Evolutionary conservation across 2,329 filamentous ascomycete species (phyloP).

Genomic region (Aspergillus sp.): DNA sequence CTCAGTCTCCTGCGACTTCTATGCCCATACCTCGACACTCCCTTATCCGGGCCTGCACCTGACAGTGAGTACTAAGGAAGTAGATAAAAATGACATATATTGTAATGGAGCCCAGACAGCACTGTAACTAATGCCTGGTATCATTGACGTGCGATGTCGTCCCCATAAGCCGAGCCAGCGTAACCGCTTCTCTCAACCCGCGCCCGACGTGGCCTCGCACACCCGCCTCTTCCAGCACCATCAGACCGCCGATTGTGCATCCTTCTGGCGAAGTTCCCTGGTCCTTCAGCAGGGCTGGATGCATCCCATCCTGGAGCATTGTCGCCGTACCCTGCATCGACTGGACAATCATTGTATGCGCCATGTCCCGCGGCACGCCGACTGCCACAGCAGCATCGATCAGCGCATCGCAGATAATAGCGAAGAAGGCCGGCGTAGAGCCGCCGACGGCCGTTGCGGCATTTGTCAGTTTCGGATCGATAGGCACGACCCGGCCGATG

Average conservation of each 20-base stretch:
- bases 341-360: conserved; percentile 54
- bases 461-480: conserved; percentile 48
- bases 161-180: conserved; percentile 47
- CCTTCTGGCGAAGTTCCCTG: conserved; percentile 54
- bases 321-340: conserved; percentile 51
- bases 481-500: conserved; percentile 38
- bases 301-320: conserved; percentile 49
- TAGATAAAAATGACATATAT: too few relatives aligned
- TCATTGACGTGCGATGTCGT: conserved; percentile 15
- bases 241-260: conserved; percentile 53
- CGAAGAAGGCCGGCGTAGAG: conserved; percentile 53
- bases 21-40: too few relatives aligned
- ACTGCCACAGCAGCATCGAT: conserved; percentile 55
- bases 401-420: conserved; percentile 50
- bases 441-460: conserved; percentile 50
- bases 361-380: conserved; percentile 50
- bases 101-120: too few relatives aligned
- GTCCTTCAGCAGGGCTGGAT: conserved; percentile 51
- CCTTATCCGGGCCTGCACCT: too few relatives aligned
- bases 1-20: too few relatives aligned
- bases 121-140: too few relatives aligned
- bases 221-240: conserved; percentile 50
- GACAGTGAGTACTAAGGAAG: too few relatives aligned
- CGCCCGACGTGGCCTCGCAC: conserved; percentile 46
- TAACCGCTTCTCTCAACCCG: conserved; percentile 52